phyloP scores from a whole-genome alignment of 805 yeast species.

The Metschnikowia noctiluminum region DNA sequence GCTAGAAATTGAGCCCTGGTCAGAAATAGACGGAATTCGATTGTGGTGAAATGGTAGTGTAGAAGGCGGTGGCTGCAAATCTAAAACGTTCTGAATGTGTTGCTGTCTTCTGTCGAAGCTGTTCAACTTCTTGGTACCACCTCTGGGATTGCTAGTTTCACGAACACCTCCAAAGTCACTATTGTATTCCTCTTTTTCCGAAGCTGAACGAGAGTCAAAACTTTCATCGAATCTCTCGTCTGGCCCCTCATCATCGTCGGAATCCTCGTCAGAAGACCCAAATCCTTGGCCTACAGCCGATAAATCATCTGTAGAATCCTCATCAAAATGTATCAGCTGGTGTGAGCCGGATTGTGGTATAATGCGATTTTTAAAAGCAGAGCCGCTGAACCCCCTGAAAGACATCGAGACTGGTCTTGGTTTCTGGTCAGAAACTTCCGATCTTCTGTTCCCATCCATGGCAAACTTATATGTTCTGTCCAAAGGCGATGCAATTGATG shows the following conservation, averaged over 20 bases:
- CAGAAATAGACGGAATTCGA: constrained; percentile 29
- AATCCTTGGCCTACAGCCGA: constrained; percentile 40
- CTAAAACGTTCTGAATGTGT: constrained; percentile 14
- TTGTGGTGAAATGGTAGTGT: constrained; percentile 28
- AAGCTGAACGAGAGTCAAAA: background rate
- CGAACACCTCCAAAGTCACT: background rate
- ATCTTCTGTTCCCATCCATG: constrained; percentile 2
- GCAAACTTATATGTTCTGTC: constrained; percentile 13
- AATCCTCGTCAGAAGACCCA: constrained; percentile 27
- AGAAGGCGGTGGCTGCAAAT: constrained; percentile 17
- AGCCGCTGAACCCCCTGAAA: constrained; percentile 60
- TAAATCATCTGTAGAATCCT: constrained; percentile 23
- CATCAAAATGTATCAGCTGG: constrained; percentile 39
- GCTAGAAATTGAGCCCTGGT: constrained; percentile 24
- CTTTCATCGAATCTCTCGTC: background rate
- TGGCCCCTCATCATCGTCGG: constrained; percentile 2
- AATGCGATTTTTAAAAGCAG: constrained; percentile 36
- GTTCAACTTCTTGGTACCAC: constrained; percentile 4
- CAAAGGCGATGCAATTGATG: constrained; percentile 9
- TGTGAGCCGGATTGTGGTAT: constrained; percentile 32
- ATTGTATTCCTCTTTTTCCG: background rate
- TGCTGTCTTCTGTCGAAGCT: constrained; percentile 13
- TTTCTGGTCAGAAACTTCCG: background rate
- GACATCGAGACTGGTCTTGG: constrained; percentile 49
- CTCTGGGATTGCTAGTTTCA: background rate